Evolutionary conservation across 2,329 filamentous ascomycete species (phyloP), one percentile per base, ranked within the genome.

Genomic region (Zalaria obscura): DNA sequence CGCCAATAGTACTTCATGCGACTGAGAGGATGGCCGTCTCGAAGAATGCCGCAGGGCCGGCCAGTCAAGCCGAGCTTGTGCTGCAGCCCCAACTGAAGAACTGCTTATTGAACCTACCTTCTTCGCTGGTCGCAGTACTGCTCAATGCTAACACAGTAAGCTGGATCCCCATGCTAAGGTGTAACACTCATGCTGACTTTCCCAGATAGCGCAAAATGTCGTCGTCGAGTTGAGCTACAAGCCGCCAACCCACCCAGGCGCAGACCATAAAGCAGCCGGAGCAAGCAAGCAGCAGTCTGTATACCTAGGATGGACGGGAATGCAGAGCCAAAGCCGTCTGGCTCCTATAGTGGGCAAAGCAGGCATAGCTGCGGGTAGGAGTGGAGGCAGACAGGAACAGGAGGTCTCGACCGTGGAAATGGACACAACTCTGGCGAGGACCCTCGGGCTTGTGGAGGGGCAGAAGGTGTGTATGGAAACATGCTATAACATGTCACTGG

Each of bases 231-330:
- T 98, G 48, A 82, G 73, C 58, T 93, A 83, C 64, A 77, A 79
- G 55, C 72, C 72, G 47, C 63, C 75, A 35, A 59, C 70, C 34
- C 66, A 72, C 25, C 59, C 73, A 8, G 52, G 52, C 35, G 51
- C 55, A 9, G 63, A 64, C 41, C 43, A 52, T 7, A 59, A 61
- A 45, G 57, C 69, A 42, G 55, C 61, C 41, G 57, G 64, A 42
- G 53, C 55, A 40, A 75, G 77, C 51, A 75, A 73, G 54, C 29
- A 38, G 31, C 43, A 41, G 33, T 93, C 84, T 38, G 71, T 93
- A 52, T 98, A 83, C 58, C 71, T 93, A 45, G 91, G 91, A 59
- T 98, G 91, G 91, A 95, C 91, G 7, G 91, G 91, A 52, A 93
- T 98, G 85, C 83, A 87, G 49, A 95, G 88, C 68, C 93, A 88